phyloP scores from a whole-genome alignment of 495 filamentous ascomycete genomes.

The Gamarada debralockiae region DNA sequence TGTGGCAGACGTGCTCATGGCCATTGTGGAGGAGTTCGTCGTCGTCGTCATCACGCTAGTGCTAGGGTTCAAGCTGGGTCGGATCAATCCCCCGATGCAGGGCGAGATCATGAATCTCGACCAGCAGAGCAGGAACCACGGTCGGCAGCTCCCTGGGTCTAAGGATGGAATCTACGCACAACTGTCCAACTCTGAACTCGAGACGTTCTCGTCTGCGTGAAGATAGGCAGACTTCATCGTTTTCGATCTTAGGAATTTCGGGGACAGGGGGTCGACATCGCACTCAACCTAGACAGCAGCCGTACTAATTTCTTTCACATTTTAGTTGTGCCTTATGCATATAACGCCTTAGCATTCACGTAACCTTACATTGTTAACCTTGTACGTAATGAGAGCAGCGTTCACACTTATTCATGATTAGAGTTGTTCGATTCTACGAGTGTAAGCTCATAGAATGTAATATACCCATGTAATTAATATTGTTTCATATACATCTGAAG shows the following conservation, averaged over 20 bases:
- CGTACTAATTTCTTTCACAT: conserved; percentile 4
- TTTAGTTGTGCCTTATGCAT: no score
- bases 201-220: not conserved
- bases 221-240: not conserved
- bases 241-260: not conserved
- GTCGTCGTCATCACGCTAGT: conserved; percentile 16
- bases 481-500: no score
- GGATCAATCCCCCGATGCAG: not conserved
- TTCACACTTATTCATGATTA: no score
- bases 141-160: not conserved
- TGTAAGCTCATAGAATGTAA: no score
- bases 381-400: no score
- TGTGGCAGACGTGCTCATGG: conserved; percentile 16
- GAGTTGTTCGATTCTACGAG: no score
- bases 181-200: not conserved
- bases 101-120: conserved; percentile 1
- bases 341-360: no score
- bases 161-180: conserved; percentile 1
- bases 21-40: conserved; percentile 25
- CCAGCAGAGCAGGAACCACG: not conserved
- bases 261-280: not conserved
- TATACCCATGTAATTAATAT: no score
- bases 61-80: conserved; percentile 7
- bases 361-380: no score
- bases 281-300: conserved; percentile 6